These are phyloP conservation scores for Neonectria coccinea DNA, from an alignment of 2,329 filamentous ascomycete genomes.

Conservation along the genomic window DNA sequence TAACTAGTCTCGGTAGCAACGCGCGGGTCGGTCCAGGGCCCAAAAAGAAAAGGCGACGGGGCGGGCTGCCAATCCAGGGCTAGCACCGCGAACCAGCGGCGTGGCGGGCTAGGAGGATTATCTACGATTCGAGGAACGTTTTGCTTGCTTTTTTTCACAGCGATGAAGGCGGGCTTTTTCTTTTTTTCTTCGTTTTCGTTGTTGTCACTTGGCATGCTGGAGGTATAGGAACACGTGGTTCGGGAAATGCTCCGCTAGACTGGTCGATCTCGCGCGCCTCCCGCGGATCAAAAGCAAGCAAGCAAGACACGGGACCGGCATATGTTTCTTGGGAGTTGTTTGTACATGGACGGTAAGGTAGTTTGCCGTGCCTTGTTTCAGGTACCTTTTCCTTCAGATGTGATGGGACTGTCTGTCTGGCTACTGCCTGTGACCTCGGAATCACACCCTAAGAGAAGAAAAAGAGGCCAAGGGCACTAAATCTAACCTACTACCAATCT, in stretches of 20 bases:
- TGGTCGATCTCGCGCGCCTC: slow-evolving; percentile 26
- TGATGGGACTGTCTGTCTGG: too few relatives aligned
- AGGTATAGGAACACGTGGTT: neutral
- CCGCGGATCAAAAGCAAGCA: slow-evolving; percentile 18
- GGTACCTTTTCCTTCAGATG: too few relatives aligned
- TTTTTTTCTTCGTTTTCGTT: neutral
- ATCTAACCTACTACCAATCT: neutral
- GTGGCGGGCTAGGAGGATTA: slow-evolving; percentile 8
- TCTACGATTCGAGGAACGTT: slow-evolving; percentile 20
- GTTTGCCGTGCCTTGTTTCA: too few relatives aligned
- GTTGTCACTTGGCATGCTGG: neutral
- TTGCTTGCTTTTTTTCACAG: too few relatives aligned
- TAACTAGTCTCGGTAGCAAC: neutral
- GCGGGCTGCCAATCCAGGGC: neutral
- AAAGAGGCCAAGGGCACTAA: neutral
- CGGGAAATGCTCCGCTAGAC: slow-evolving; percentile 13
- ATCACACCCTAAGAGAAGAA: too few relatives aligned
- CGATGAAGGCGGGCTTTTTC: neutral
- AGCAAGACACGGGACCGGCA: neutral
- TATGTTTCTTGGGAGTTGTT: neutral
- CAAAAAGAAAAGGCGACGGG: neutral
- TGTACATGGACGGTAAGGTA: neutral
- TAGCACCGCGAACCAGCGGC: neutral
- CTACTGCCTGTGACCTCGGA: neutral
- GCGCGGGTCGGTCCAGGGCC: slow-evolving; percentile 34